Conservation (phyloP, 2,329 filamentous ascomycete genomes). For the Phialophora macrospora region DNA sequence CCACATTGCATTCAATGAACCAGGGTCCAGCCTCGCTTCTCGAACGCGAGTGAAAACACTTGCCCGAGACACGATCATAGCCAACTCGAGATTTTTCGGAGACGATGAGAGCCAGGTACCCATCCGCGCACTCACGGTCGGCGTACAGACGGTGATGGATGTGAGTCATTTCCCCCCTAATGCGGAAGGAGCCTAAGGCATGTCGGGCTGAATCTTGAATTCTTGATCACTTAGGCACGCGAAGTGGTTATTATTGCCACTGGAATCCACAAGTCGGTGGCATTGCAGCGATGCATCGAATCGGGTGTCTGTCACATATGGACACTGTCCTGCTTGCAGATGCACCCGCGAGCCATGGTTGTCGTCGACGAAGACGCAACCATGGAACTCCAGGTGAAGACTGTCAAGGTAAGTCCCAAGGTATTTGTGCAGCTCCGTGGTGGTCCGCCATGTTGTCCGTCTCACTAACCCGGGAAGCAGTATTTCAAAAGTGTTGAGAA, state of each 20-base stretch:
- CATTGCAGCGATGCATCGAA: conserved; percentile 79
- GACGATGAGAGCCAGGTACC: conserved; percentile 76
- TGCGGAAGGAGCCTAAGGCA: too few species aligned
- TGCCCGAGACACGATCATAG: conserved; percentile 83
- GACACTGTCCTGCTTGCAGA: conserved; percentile 79
- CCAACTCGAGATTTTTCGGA: conserved; percentile 82
- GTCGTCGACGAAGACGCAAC: conserved; percentile 85
- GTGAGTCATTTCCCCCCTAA: conserved; percentile 48
- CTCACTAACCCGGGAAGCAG: conserved; percentile 41
- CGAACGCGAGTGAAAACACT: conserved; percentile 84
- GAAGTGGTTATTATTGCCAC: conserved; percentile 84
- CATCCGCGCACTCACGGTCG: conserved; percentile 81
- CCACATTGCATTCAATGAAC: conserved; percentile 90
- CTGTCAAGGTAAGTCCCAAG: conserved; percentile 56
- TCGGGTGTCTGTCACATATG: conserved; percentile 88
- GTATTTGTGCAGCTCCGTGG: too few species aligned
- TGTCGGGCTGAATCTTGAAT: too few species aligned
- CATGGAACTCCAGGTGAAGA: conserved; percentile 73
- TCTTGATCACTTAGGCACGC: conserved; percentile 40
- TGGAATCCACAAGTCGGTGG: conserved; percentile 78
- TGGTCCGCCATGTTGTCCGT: background rate
- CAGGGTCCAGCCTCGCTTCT: conserved; percentile 76
- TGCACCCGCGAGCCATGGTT: conserved; percentile 80
- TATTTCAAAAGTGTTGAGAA: conserved; percentile 76
- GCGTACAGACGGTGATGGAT: conserved; percentile 81